Evolutionary conservation across 768 basidiomycete species (phyloP).

Genomic region (Lyophyllum atratum): DNA sequence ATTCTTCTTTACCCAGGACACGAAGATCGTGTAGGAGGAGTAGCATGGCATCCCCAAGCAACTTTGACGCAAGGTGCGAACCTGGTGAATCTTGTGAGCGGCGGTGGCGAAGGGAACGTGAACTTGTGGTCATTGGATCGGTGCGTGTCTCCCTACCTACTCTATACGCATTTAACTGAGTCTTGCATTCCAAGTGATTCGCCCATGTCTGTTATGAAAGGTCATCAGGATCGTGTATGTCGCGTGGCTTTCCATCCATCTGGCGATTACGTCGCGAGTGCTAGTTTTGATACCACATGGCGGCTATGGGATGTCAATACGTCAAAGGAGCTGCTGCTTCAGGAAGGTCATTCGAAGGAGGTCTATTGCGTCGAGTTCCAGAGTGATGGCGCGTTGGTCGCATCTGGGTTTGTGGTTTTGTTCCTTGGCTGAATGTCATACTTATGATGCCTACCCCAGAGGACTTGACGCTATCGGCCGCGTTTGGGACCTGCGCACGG

Average conservation of each 20-base stretch:
- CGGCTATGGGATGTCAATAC: conserved; percentile 92
- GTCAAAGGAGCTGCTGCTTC: conserved; percentile 78
- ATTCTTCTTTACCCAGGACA: conserved; percentile 57
- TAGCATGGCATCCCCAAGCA: conserved; percentile 97
- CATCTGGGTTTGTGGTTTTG: conserved; percentile 73
- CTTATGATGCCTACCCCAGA: conserved; percentile 38
- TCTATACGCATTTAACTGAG: conserved; percentile 1
- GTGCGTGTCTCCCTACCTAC: conserved; percentile 40
- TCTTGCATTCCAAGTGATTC: conserved; percentile 57
- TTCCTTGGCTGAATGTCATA: not conserved
- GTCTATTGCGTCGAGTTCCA: conserved; percentile 97
- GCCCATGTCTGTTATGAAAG: conserved; percentile 83
- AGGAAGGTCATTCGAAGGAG: conserved; percentile 97
- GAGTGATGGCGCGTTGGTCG: conserved; percentile 88
- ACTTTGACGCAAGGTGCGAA: conserved; percentile 68
- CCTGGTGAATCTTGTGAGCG: conserved; percentile 83
- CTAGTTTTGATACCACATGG: conserved; percentile 98
- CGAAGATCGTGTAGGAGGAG: conserved; percentile 88
- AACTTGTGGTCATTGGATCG: conserved; percentile 88
- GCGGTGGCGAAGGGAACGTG: conserved; percentile 84
- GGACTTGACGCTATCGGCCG: conserved; percentile 96
- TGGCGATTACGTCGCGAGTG: conserved; percentile 90
- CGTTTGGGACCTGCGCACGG: conserved; percentile 96
- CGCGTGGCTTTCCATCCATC: conserved; percentile 97
- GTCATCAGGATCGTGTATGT: conserved; percentile 89